A percentile compares a stretch with the other conserved stretches of the same genome.
Conservation (phyloP, 2,329 filamentous ascomycete genomes). For the Epichloe sp. region DNA sequence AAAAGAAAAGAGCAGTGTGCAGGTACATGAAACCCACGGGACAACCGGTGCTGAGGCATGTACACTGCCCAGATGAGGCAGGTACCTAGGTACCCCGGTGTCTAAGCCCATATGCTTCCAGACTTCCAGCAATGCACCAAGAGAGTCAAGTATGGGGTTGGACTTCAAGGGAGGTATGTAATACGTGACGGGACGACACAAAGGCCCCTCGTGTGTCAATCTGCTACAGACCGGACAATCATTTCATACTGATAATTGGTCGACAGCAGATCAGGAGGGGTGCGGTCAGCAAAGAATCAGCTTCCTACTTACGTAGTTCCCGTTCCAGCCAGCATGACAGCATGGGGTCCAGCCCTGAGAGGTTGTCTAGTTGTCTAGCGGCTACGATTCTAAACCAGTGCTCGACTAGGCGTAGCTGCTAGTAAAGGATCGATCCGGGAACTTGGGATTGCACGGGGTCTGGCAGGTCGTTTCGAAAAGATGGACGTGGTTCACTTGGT, state of each 20-base stretch:
- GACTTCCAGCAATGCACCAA: too few relatives aligned
- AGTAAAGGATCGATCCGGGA: not conserved
- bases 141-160: too few relatives aligned
- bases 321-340: not conserved
- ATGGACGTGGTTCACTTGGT: too few relatives aligned
- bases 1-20: too few relatives aligned
- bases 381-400: not conserved
- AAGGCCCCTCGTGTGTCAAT: not conserved
- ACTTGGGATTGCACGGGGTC: not conserved
- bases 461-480: not conserved
- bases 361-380: not conserved
- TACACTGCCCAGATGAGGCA: too few relatives aligned
- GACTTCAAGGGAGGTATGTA: too few relatives aligned
- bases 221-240: not conserved
- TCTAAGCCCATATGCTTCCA: too few relatives aligned
- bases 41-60: too few relatives aligned
- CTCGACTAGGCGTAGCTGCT: not conserved
- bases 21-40: too few relatives aligned
- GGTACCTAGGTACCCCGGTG: too few relatives aligned
- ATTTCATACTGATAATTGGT: not conserved
- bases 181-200: not conserved
- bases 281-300: not conserved
- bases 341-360: not conserved
- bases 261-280: not conserved
- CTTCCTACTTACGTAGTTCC: not conserved